Evolutionary conservation across 1,284 basidiomycete species (phyloP).

Genomic region (Puccinia coronata): DNA sequence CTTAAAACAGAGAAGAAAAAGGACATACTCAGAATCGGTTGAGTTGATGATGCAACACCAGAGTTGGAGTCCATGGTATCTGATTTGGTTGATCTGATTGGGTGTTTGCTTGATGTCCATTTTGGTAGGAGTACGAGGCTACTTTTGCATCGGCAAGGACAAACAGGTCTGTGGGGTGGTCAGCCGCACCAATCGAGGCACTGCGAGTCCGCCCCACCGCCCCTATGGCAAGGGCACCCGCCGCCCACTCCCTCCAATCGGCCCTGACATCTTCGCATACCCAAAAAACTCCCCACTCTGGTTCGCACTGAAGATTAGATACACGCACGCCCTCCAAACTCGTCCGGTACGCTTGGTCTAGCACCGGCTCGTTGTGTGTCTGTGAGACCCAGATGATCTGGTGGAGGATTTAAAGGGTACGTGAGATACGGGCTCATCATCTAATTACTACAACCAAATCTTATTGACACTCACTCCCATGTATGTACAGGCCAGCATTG

Average conservation of each 20-base stretch:
- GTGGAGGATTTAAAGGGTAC: no score
- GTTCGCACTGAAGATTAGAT: conserved; percentile 51
- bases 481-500: no score
- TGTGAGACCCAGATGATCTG: conserved; percentile 50
- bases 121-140: no score
- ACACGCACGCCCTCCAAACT: conserved; percentile 48
- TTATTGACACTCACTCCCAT: no score
- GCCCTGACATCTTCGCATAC: conserved; percentile 40
- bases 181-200: conserved; percentile 1
- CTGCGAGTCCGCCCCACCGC: neutral
- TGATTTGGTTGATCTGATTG: conserved; percentile 25
- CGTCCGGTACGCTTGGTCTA: conserved; percentile 52
- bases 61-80: conserved; percentile 2
- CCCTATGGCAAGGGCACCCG: neutral
- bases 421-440: no score
- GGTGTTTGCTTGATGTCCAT: no score
- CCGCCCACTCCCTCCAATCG: neutral
- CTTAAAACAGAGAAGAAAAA: no score
- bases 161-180: neutral
- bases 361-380: conserved; percentile 49
- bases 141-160: neutral
- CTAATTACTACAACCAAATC: no score
- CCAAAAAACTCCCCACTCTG: conserved; percentile 51
- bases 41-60: conserved; percentile 41
- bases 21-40: conserved; percentile 28